phyloP scores from a whole-genome alignment of 352 stramenopile species.

The Phytophthora palmivora region DNA sequence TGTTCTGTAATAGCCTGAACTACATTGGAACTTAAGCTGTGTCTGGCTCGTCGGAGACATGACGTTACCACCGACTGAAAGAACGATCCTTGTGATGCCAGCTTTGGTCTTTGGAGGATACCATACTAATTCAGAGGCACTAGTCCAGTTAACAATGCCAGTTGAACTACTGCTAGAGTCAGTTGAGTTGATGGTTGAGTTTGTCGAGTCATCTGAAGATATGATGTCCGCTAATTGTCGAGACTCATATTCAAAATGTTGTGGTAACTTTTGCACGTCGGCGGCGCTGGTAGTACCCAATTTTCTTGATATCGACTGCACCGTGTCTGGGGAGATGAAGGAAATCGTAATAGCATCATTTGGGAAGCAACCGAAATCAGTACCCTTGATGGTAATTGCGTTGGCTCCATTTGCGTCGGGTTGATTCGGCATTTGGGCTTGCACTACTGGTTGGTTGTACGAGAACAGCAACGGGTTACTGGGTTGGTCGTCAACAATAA shows the following conservation, averaged over 20 bases:
- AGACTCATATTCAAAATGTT: constrained; percentile 6
- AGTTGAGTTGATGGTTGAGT: background rate
- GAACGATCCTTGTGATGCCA: constrained; percentile 55
- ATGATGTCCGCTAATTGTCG: constrained; percentile 8
- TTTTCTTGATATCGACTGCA: constrained; percentile 29
- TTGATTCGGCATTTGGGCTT: constrained; percentile 70
- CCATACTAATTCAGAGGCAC: constrained; percentile 55
- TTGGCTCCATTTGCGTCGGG: constrained; percentile 66
- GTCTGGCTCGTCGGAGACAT: constrained; percentile 68
- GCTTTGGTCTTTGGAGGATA: constrained; percentile 66
- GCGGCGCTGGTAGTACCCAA: constrained; percentile 2
- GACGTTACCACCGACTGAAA: constrained; percentile 66
- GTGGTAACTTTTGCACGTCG: constrained; percentile 1
- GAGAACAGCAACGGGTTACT: constrained; percentile 62
- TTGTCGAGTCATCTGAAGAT: constrained; percentile 11
- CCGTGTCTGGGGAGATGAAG: constrained; percentile 31
- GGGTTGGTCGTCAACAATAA: constrained; percentile 56
- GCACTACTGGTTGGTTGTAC: constrained; percentile 68
- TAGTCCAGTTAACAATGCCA: constrained; percentile 57
- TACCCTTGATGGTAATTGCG: constrained; percentile 66
- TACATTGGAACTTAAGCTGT: constrained; percentile 72
- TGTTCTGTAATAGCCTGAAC: constrained; percentile 59
- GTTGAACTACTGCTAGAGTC: constrained; percentile 26
- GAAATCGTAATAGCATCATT: constrained; percentile 62
- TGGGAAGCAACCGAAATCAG: constrained; percentile 73